Percentiles rank a stretch among this genome's conserved stretches.
Evolutionary conservation across 352 stramenopile genomes (phyloP).

Genomic region (Phytopythium ostracodes): DNA sequence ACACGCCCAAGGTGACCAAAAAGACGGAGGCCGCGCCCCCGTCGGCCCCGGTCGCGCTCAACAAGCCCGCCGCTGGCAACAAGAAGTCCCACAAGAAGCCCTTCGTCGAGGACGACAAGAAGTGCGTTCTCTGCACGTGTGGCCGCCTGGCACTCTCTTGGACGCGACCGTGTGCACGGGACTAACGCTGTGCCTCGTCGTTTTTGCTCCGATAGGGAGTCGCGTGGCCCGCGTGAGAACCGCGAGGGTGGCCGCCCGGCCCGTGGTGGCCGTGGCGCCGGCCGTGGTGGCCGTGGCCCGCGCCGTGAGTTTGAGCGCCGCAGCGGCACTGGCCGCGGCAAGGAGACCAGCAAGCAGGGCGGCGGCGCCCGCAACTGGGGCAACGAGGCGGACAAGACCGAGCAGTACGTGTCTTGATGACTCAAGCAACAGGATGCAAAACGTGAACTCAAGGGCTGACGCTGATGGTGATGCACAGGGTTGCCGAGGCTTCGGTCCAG

Average conservation of each 20-base stretch:
- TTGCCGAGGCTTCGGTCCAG: slow-evolving; percentile 48
- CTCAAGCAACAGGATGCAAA: background rate
- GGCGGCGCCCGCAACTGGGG: slow-evolving; percentile 96
- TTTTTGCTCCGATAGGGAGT: slow-evolving; percentile 8
- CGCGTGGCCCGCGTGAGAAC: slow-evolving; percentile 41
- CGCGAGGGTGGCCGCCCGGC: slow-evolving; percentile 33
- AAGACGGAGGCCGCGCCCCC: slow-evolving; percentile 49
- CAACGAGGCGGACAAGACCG: slow-evolving; percentile 91
- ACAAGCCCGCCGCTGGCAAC: slow-evolving; percentile 83
- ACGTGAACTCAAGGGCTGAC: background rate
- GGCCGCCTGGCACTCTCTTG: too few species aligned
- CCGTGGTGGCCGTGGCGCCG: slow-evolving; percentile 26
- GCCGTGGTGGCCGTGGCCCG: slow-evolving; percentile 38
- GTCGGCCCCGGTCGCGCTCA: slow-evolving; percentile 59
- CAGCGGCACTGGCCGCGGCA: slow-evolving; percentile 94
- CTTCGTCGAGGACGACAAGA: slow-evolving; percentile 46
- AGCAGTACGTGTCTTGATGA: slow-evolving; percentile 51
- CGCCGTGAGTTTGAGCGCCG: slow-evolving; percentile 91
- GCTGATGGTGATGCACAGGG: slow-evolving; percentile 3
- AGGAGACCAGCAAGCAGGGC: slow-evolving; percentile 94
- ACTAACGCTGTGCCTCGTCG: background rate
- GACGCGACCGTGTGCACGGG: too few species aligned
- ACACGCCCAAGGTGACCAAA: slow-evolving; percentile 48
- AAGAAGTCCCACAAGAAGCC: slow-evolving; percentile 75
- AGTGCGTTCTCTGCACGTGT: slow-evolving; percentile 27